These are phyloP conservation scores for Gliomastix tumulicola DNA, from an alignment of 2,329 filamentous ascomycete species.

Conservation along the genomic window DNA sequence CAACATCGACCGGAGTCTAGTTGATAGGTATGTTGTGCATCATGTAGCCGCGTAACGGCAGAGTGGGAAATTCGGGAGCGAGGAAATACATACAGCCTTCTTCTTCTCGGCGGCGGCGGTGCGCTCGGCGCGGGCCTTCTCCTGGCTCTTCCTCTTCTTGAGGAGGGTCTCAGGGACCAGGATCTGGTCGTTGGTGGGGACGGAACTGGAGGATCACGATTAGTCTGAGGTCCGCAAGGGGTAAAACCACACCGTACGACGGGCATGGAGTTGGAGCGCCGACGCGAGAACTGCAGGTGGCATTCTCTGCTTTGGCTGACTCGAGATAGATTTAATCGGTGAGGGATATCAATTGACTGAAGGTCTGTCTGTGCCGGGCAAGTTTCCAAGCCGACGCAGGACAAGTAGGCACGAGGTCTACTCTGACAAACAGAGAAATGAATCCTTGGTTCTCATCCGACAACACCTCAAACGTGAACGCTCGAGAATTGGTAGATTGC, in stretches of 20 bases:
- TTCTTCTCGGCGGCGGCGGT: conserved; percentile 73
- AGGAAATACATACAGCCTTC: conserved; percentile 73
- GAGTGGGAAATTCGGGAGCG: conserved; percentile 9
- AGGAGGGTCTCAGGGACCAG: conserved; percentile 98
- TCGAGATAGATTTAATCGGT: conserved; percentile 80
- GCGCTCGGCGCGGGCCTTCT: conserved; percentile 95
- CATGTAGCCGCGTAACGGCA: conserved; percentile 48
- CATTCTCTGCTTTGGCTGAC: conserved; percentile 87
- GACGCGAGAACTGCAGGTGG: conserved; percentile 91
- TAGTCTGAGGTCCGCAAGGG: too few species aligned
- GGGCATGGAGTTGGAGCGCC: conserved; percentile 63
- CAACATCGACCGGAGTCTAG: conserved; percentile 97
- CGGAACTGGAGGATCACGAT: conserved; percentile 57
- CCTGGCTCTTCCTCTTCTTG: conserved; percentile 99
- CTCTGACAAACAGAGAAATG: too few species aligned
- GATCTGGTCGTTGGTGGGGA: conserved; percentile 91
- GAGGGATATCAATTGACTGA: too few species aligned
- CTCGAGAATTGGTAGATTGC: too few species aligned
- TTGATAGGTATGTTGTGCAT: conserved; percentile 87
- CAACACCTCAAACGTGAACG: conserved; percentile 64
- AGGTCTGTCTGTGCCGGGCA: background rate
- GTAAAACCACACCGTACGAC: too few species aligned
- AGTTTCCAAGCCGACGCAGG: conserved; percentile 1
- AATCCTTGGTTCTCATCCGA: conserved; percentile 56
- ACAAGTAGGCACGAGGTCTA: too few species aligned